Percentiles rank a stretch among this genome's conserved stretches.
Evolutionary conservation across 805 yeast genomes (phyloP).

Genomic region (Citeromyces nyonsensis): DNA sequence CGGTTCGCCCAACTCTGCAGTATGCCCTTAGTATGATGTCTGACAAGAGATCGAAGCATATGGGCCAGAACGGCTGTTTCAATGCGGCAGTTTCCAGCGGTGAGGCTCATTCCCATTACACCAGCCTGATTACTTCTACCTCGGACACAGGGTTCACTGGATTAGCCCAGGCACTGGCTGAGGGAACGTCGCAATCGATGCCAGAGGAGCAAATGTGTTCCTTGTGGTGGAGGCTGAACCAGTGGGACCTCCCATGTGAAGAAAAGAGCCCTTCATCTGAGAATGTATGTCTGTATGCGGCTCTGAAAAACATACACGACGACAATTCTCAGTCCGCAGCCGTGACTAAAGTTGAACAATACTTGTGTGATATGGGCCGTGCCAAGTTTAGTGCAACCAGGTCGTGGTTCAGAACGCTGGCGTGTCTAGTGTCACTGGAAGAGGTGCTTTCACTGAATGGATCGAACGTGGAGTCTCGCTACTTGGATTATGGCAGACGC

Average conservation of each 20-base stretch:
- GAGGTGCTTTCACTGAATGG: slow-evolving; percentile 7
- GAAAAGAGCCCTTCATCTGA: slow-evolving; percentile 11
- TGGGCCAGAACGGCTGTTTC: no score
- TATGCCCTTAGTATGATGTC: slow-evolving; percentile 29
- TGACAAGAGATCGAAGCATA: slow-evolving; percentile 10
- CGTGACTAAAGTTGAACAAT: slow-evolving; percentile 1
- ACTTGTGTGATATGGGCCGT: slow-evolving; percentile 6
- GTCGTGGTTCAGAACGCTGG: slow-evolving; percentile 16
- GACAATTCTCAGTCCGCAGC: slow-evolving; percentile 13
- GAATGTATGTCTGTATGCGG: slow-evolving; percentile 32
- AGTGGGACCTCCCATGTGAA: slow-evolving; percentile 57
- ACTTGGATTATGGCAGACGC: slow-evolving; percentile 6
- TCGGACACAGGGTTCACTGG: background rate
- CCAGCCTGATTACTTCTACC: background rate
- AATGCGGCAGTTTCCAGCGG: no score
- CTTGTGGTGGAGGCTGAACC: slow-evolving; percentile 63
- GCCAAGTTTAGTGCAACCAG: background rate
- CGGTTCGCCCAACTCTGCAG: slow-evolving; percentile 35
- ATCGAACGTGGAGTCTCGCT: background rate
- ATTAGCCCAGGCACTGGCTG: no score
- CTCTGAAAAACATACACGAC: slow-evolving; percentile 30
- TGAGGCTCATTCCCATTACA: background rate
- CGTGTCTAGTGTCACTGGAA: slow-evolving; percentile 11
- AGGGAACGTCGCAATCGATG: background rate
- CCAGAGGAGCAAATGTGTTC: slow-evolving; percentile 21